phyloP scores from a whole-genome alignment of 2,329 filamentous ascomycete genomes.

The Nannizzia gypsea region DNA sequence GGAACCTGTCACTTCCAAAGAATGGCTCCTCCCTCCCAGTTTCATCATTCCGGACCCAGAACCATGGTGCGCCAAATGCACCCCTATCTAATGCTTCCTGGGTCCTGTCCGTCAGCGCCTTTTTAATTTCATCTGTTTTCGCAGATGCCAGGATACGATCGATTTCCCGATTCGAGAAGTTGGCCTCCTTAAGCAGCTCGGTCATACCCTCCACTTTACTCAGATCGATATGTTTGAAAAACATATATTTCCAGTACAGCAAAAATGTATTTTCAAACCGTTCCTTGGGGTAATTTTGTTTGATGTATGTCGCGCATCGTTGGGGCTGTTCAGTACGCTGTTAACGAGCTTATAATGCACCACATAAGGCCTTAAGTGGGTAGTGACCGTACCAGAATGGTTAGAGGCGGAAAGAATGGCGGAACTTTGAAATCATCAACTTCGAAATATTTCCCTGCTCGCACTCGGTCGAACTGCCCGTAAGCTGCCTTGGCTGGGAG shows the following conservation, averaged over 20 bases:
- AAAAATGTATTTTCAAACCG: constrained; percentile 45
- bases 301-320: constrained; percentile 55
- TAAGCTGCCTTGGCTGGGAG: constrained; percentile 56
- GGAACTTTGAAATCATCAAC: constrained; percentile 33
- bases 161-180: constrained; percentile 44
- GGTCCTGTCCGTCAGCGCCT: constrained; percentile 47
- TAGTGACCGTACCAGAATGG: constrained; percentile 38
- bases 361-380: constrained; percentile 9
- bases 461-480: constrained; percentile 37
- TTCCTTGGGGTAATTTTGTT: constrained; percentile 40
- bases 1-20: constrained; percentile 17
- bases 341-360: constrained; percentile 3
- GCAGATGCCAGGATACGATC: constrained; percentile 44
- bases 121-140: constrained; percentile 40
- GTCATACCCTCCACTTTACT: constrained; percentile 45
- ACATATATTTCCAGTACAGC: constrained; percentile 50
- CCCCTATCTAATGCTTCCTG: constrained; percentile 49
- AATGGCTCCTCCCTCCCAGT: constrained; percentile 15
- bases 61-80: constrained; percentile 68
- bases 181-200: constrained; percentile 25
- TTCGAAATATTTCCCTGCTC: constrained; percentile 43
- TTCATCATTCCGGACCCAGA: constrained; percentile 49
- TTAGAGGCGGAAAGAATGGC: constrained; percentile 44
- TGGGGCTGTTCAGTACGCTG: constrained; percentile 38
- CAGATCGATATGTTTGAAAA: constrained; percentile 49